Conservation (phyloP, 169 alveolate genomes). For the Sarcocystis neurona region DNA sequence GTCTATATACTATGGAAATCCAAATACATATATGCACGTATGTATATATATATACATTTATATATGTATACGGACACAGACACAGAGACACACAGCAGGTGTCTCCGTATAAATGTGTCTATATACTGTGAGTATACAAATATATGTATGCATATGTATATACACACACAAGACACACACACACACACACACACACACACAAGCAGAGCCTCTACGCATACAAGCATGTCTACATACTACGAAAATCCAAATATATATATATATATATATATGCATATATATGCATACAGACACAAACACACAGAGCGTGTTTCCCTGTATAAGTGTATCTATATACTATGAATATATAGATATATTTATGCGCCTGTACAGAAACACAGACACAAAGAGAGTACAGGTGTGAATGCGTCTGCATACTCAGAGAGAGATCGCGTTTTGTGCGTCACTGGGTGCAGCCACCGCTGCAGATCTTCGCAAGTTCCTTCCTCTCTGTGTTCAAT, state of each 20-base stretch:
- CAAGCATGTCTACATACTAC: neutral
- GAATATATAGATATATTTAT: neutral
- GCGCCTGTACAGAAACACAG: neutral
- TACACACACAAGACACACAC: too few species aligned
- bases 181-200: neutral
- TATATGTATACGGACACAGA: neutral
- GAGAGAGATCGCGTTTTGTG: too few species aligned
- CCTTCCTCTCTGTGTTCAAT: too few species aligned
- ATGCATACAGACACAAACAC: neutral
- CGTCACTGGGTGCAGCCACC: too few species aligned
- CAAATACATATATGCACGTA: neutral
- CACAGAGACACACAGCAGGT: neutral
- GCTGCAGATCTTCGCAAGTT: too few species aligned
- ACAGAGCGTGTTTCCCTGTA: neutral
- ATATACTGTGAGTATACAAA: too few species aligned
- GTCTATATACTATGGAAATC: neutral
- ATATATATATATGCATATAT: too few species aligned
- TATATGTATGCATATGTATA: neutral
- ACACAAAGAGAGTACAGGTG: too few species aligned
- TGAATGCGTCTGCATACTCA: too few species aligned
- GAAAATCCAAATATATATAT: too few species aligned
- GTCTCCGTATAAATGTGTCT: neutral
- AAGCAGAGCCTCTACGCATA: neutral
- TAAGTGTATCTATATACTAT: neutral
- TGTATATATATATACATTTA: too few species aligned